A percentile compares a stretch with the other conserved stretches of the same genome.
Conservation (phyloP, 2,329 filamentous ascomycete species). For the Fusarium penzigii region DNA sequence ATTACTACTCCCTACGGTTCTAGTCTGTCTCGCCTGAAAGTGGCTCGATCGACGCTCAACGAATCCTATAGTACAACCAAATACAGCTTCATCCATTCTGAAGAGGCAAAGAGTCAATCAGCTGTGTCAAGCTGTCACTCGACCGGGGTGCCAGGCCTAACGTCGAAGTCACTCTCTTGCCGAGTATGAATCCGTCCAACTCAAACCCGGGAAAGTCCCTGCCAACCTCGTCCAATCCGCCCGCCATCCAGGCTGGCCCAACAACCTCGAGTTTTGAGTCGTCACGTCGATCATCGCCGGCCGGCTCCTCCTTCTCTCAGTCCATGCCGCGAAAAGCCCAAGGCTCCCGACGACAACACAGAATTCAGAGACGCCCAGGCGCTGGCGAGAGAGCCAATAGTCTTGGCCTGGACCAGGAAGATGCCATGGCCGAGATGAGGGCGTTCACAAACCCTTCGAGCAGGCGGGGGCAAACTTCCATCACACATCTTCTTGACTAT, state of each 20-base stretch:
- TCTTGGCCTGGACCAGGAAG: slow-evolving; percentile 67
- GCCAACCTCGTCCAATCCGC: slow-evolving; percentile 42
- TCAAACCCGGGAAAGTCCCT: slow-evolving; percentile 52
- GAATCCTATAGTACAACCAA: slow-evolving; percentile 3
- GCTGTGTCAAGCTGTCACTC: slow-evolving; percentile 3
- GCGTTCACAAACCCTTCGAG: slow-evolving; percentile 59
- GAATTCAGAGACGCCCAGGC: slow-evolving; percentile 72
- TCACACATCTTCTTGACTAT: slow-evolving; percentile 96
- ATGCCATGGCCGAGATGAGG: slow-evolving; percentile 79
- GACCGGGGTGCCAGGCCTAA: slow-evolving; percentile 2
- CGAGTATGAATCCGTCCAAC: slow-evolving; percentile 38
- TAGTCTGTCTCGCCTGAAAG: neutral
- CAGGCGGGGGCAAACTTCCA: slow-evolving; percentile 91
- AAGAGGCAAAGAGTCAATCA: neutral
- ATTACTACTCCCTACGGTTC: neutral
- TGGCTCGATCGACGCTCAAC: slow-evolving; percentile 1
- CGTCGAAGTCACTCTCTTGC: neutral
- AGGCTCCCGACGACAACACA: slow-evolving; percentile 77
- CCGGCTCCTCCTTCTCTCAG: slow-evolving; percentile 33
- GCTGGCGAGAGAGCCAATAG: slow-evolving; percentile 36
- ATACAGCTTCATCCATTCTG: neutral
- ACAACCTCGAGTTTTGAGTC: slow-evolving; percentile 51
- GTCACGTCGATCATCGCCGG: slow-evolving; percentile 47
- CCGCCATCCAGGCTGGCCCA: slow-evolving; percentile 43
- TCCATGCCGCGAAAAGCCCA: slow-evolving; percentile 72